A percentile compares a stretch with the other conserved stretches of the same genome.
Evolutionary conservation across 768 basidiomycete genomes (phyloP).

Genomic region (Tremella mesenterica): DNA sequence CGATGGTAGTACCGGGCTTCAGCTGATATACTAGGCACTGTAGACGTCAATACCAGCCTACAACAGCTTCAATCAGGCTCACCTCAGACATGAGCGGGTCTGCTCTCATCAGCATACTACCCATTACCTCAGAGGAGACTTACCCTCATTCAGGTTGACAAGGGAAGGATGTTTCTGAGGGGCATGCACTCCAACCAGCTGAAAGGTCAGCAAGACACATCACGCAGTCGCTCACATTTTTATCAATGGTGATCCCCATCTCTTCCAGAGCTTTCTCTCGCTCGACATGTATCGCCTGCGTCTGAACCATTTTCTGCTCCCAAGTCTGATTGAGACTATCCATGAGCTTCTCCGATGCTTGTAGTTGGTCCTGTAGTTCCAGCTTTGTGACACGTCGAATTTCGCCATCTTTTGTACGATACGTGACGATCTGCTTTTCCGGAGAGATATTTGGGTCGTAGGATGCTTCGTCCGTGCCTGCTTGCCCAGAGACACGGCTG

Average conservation of each 20-base stretch:
- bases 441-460: conserved; percentile 85
- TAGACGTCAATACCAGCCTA: conserved; percentile 13
- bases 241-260: conserved; percentile 94
- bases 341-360: conserved; percentile 73
- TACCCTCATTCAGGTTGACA: conserved; percentile 45
- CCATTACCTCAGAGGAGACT: conserved; percentile 16
- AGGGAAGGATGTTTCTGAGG: conserved; percentile 63
- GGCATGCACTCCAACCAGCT: conserved; percentile 90
- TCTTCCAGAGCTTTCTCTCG: conserved; percentile 96
- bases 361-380: conserved; percentile 88
- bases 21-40: conserved; percentile 57
- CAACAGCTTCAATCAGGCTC: neutral
- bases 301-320: conserved; percentile 74
- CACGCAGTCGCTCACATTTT: conserved; percentile 48
- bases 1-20: conserved; percentile 69
- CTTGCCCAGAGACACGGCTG: conserved; percentile 49
- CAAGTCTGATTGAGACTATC: conserved; percentile 86
- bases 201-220: neutral
- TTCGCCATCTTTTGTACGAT: conserved; percentile 82
- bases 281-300: conserved; percentile 90
- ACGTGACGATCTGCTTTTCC: conserved; percentile 90
- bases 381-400: conserved; percentile 95
- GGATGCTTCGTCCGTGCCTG: conserved; percentile 52
- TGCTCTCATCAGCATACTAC: conserved; percentile 47
- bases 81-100: conserved; percentile 47